These are phyloP conservation scores for Marchantia paleacea DNA, from an alignment of 225 moss, liverwort and hornwort genomes.

Conservation along the genomic window DNA sequence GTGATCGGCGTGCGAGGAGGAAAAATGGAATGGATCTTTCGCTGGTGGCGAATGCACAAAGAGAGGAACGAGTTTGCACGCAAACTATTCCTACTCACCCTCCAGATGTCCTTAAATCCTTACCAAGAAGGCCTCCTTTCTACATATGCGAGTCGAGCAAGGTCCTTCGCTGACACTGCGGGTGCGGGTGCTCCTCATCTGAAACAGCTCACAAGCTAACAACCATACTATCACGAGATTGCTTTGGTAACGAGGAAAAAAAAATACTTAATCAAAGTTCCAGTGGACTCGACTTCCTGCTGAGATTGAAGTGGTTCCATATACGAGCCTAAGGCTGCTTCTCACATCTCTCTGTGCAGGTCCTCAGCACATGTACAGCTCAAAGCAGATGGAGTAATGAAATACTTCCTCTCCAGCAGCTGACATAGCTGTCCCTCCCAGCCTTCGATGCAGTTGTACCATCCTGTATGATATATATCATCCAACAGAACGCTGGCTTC, in stretches of 20 bases:
- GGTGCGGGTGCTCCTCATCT: not conserved
- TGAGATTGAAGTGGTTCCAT: not conserved
- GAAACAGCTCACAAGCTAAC: not conserved
- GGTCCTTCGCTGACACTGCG: not conserved
- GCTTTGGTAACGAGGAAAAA: not conserved
- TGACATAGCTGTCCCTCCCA: not conserved
- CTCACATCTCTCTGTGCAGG: conserved; percentile 10
- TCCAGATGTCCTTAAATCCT: not conserved
- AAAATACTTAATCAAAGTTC: not conserved
- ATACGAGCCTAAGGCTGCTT: not conserved
- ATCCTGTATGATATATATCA: not conserved
- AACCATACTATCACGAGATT: not conserved
- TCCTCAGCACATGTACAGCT: not conserved
- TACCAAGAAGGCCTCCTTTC: not conserved
- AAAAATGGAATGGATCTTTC: not conserved
- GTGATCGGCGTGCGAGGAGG: not conserved
- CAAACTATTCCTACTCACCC: not conserved
- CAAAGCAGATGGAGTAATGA: not conserved
- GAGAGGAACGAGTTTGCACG: not conserved
- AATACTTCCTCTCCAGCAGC: not conserved
- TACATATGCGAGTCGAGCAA: not conserved
- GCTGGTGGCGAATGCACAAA: not conserved
- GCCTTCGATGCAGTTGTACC: not conserved
- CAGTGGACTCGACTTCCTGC: not conserved
- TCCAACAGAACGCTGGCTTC: too few relatives aligned